These are phyloP conservation scores for Fagopyrum homotropicum DNA, from an alignment of 148 eudicot genomes.

Conservation along the genomic window DNA sequence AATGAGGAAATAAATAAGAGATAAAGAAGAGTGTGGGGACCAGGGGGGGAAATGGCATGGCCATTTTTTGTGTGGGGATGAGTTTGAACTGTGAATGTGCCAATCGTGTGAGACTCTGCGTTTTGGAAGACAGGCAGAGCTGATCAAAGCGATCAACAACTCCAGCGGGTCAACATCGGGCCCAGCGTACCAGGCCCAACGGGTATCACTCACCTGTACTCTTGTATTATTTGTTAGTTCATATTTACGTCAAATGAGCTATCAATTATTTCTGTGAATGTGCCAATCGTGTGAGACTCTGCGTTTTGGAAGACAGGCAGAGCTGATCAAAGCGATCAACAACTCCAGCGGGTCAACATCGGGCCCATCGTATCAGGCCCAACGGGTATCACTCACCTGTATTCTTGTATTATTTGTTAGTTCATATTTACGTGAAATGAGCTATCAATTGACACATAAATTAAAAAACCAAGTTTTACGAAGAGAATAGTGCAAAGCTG, in stretches of 20 bases:
- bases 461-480: too few relatives aligned
- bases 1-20: not conserved
- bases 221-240: too few relatives aligned
- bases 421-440: not conserved
- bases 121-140: not conserved
- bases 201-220: not conserved
- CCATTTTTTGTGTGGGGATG: not conserved
- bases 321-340: not conserved
- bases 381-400: not conserved
- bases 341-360: constrained; percentile 3
- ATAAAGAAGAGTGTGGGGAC: constrained; percentile 8
- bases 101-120: constrained; percentile 12
- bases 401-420: too few relatives aligned
- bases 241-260: not conserved
- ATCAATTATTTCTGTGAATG: too few relatives aligned
- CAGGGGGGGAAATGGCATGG: not conserved
- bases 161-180: constrained; percentile 2
- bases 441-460: too few relatives aligned
- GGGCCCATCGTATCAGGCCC: not conserved
- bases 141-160: not conserved
- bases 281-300: constrained; percentile 11
- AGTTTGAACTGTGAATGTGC: not conserved
- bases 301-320: not conserved
- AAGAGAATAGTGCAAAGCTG: too few relatives aligned
- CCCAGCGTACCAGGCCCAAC: not conserved